Conservation (phyloP, 495 filamentous ascomycete genomes). For the Penicillium taxi region DNA sequence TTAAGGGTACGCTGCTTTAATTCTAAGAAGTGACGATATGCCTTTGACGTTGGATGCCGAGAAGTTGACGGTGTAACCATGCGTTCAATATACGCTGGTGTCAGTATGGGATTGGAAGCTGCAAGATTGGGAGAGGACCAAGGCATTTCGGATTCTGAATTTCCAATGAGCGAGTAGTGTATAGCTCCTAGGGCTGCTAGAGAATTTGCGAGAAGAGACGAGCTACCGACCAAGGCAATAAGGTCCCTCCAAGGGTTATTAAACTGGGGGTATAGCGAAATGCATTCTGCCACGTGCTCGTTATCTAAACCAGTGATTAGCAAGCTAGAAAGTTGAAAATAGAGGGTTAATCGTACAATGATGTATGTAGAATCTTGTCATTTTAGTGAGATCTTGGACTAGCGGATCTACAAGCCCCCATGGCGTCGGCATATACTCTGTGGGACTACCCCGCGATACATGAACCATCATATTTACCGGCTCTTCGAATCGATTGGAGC, state of each 20-base stretch:
- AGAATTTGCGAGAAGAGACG: constrained; percentile 31
- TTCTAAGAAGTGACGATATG: constrained; percentile 36
- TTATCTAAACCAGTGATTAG: constrained; percentile 32
- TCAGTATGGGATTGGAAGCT: constrained; percentile 11
- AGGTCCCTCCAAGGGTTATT: constrained; percentile 38
- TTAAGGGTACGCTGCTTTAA: constrained; percentile 38
- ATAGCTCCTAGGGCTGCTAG: constrained; percentile 37
- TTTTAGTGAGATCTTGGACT: constrained; percentile 30
- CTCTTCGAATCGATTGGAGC: constrained; percentile 1
- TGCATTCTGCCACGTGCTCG: constrained; percentile 25
- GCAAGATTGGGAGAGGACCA: constrained; percentile 26
- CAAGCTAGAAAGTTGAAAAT: constrained; percentile 2
- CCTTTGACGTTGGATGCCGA: constrained; percentile 21
- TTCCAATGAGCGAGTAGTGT: constrained; percentile 33
- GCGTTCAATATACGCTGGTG: constrained; percentile 23
- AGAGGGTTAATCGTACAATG: constrained; percentile 30
- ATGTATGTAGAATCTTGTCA: constrained; percentile 32
- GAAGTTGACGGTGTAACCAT: constrained; percentile 23
- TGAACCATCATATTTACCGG: constrained; percentile 9
- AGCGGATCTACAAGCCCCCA: constrained; percentile 38
- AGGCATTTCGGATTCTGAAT: constrained; percentile 29
- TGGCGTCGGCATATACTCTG: constrained; percentile 19
- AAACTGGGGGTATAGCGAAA: constrained; percentile 33
- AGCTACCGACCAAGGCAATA: constrained; percentile 30
- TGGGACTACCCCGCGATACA: constrained; percentile 3